Evolutionary conservation across 306 rosid genomes (phyloP), one percentile per base, ranked within the genome.

Genomic region (Astragalus glycyphyllos): DNA sequence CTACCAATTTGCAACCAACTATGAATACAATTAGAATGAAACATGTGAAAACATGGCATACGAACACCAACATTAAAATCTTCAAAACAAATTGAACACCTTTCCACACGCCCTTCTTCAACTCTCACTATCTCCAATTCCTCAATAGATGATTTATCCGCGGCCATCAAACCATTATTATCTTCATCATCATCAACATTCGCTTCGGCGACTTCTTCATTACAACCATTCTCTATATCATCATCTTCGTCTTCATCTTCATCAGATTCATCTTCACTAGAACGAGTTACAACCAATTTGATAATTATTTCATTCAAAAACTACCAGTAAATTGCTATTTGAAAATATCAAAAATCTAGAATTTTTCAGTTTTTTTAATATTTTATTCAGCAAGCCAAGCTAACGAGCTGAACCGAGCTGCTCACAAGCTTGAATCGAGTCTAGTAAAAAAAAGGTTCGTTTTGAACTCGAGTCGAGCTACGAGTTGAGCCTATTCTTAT

Each of bases 111-210:
- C 4, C 31, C 31, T 4, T 7, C 9, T 42, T 31, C n/a, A 4
- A 38, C 12, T 16, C 5, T 20, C 5, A 71, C 34, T 3, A 4
- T 59, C 58, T 77, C 59, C 69, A 81, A 38, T 0, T 1, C 53
- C 13, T 77, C 60, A 47, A 71, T n/a, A 0, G n/a, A 7, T 6
- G 51, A 17, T 35, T 10, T 23, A 2, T 47, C 40, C 5, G 78
- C 81, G 0, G 81, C 61, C 65, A 47, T 60, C 10, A 80, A 40
- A 20, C 66, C 42, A 16, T 8, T 4, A 11, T 11, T n/a, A n/a
- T n/a, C 23, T 1, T 35, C 58, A 1, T 5, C 55, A n/a, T n/a
- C n/a, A 8, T n/a, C 31, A n/a, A n/a, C n/a, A n/a, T n/a, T n/a
- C n/a, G 31, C 73, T 4, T 7, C 44, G 0, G 3, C 16, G 1